Percentiles rank a stretch among this genome's conserved stretches.
These are phyloP conservation scores for Ricinus communis DNA, from an alignment of 345 rosid species.

Conservation along the genomic window DNA sequence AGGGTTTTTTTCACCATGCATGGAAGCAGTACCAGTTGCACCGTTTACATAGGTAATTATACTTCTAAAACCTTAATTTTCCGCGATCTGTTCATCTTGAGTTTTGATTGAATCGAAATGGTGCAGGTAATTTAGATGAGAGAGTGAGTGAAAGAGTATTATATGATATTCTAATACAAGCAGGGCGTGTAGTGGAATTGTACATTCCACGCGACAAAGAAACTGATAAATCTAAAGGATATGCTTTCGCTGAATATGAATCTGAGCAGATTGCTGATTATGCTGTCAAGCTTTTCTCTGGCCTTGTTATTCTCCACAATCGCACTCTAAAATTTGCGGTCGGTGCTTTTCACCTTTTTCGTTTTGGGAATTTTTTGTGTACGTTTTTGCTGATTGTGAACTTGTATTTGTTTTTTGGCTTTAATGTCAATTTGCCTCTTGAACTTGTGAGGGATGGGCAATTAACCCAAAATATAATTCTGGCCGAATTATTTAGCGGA, in stretches of 20 bases:
- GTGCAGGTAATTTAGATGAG: constrained; percentile 80
- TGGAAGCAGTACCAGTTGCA: not conserved
- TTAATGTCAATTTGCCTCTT: no score
- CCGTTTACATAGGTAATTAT: constrained; percentile 15
- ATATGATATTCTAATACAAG: constrained; percentile 86
- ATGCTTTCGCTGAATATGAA: constrained; percentile 86
- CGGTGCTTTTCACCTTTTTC: constrained; percentile 14
- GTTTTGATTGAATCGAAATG: not conserved
- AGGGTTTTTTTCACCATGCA: constrained; percentile 2
- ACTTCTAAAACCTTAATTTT: not conserved
- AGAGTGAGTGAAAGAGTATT: constrained; percentile 80
- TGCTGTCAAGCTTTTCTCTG: constrained; percentile 89
- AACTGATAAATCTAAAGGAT: constrained; percentile 84
- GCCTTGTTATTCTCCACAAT: constrained; percentile 77
- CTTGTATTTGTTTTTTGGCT: no score
- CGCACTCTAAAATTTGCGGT: constrained; percentile 79
- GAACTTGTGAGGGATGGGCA: no score
- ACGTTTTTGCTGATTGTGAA: no score
- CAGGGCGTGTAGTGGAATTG: constrained; percentile 76
- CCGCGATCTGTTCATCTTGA: no score
- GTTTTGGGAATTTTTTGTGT: no score
- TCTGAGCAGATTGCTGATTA: constrained; percentile 82
- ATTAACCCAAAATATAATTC: no score
- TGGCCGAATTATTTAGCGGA: no score
- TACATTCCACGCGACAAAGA: constrained; percentile 83